Percentiles rank a stretch among this genome's conserved stretches.
phyloP scores from a whole-genome alignment of 164 flowering plant genomes.

The Kalanchoe fedtschenkoi region DNA sequence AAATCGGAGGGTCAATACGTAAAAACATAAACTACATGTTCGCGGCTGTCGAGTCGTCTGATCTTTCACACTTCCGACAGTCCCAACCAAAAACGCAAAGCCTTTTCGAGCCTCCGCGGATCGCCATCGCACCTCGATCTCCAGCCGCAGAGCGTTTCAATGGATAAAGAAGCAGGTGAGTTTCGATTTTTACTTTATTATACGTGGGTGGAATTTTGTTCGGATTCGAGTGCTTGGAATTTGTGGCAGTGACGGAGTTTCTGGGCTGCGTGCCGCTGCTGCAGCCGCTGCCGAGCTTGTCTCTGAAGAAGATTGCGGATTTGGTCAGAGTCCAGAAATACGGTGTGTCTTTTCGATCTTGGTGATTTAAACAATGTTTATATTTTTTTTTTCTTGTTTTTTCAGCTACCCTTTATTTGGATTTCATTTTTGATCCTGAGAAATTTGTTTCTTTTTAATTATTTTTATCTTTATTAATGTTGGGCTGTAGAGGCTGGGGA shows the following conservation, averaged over 20 bases:
- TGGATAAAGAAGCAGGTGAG: slow-evolving; percentile 5
- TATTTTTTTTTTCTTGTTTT: not conserved
- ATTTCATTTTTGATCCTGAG: too few relatives aligned
- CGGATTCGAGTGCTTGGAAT: not conserved
- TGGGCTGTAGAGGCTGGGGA: not conserved
- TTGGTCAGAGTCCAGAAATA: not conserved
- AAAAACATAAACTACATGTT: too few relatives aligned
- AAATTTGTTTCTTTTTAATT: not conserved
- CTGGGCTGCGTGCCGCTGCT: slow-evolving; percentile 72
- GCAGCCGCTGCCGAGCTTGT: slow-evolving; percentile 21
- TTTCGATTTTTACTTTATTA: not conserved
- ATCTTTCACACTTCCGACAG: not conserved
- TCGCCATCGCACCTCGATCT: not conserved
- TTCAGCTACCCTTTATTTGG: not conserved
- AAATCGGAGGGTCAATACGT: too few relatives aligned
- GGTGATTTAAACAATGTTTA: not conserved
- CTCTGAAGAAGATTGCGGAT: not conserved
- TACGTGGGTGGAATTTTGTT: not conserved
- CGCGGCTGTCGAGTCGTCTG: not conserved
- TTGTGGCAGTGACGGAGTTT: slow-evolving; percentile 58
- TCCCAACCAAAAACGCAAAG: not conserved
- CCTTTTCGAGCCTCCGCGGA: not conserved
- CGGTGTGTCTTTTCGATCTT: not conserved
- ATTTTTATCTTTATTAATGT: not conserved
- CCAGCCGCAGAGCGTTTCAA: not conserved